These are phyloP conservation scores for Alnus glutinosa DNA, from an alignment of 306 rosid genomes.

Conservation along the genomic window DNA sequence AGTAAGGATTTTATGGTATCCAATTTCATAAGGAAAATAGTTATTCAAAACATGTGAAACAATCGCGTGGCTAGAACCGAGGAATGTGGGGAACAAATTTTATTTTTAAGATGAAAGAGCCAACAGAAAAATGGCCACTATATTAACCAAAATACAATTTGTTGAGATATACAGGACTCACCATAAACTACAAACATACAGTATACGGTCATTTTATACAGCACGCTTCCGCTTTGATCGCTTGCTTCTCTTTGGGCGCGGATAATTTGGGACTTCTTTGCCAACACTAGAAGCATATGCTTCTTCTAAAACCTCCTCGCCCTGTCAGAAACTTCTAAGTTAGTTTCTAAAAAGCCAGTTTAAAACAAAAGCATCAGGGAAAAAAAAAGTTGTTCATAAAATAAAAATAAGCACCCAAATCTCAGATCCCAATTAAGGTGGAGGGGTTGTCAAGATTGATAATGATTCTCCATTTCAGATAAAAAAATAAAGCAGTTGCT, in stretches of 20 bases:
- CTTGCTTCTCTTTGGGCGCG: conserved; percentile 86
- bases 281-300: conserved; percentile 52
- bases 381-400: neutral
- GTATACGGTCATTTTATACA: conserved; percentile 45
- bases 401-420: neutral
- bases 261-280: conserved; percentile 55
- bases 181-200: conserved; percentile 59
- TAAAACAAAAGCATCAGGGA: neutral
- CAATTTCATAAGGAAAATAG: neutral
- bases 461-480: neutral
- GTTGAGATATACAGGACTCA: conserved; percentile 65
- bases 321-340: conserved; percentile 49
- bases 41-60: neutral
- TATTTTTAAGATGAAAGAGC: conserved; percentile 51
- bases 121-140: conserved; percentile 49
- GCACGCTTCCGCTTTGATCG: conserved; percentile 94
- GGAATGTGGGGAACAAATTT: conserved; percentile 30
- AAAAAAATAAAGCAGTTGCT: neutral
- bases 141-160: conserved; percentile 36
- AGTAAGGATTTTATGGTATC: neutral
- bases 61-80: conserved; percentile 19
- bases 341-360: conserved; percentile 15
- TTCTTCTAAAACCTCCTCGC: conserved; percentile 57
- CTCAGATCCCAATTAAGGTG: neutral
- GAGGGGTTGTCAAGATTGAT: neutral